Base-by-base conservation (phyloP, 768 basidiomycete species). In the Tulasnella sp. region DNA sequence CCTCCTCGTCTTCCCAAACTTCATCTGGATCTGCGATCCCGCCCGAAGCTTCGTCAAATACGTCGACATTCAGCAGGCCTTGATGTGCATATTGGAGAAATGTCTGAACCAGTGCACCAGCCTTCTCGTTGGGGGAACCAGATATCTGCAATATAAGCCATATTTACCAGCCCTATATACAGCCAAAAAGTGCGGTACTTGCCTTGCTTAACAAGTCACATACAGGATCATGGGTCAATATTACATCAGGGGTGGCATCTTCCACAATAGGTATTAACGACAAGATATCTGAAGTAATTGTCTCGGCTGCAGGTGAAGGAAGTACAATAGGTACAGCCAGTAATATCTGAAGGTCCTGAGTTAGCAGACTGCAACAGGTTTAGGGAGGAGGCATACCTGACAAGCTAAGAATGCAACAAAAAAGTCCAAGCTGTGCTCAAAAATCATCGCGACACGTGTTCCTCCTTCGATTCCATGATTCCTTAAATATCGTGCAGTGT, bases 1-100 rank as follows among this genome's bases (percentile, higher is more conserved):
- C n/a, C n/a, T n/a, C n/a, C n/a, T n/a, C n/a, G n/a, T n/a, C 49
- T 3, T 51, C 49, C 49, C 49, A 51, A 16, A 29, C 4, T 19
- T 51, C 49, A 20, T 51, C 49, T 5, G 28, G 25, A 33, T 31
- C 29, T 16, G 49, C 39, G 16, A 12, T 42, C 2, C 49, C 49
- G 8, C 49, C 40, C 3, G 43, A 25, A 31, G 13, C 16, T 12
- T 40, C 39, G n/a, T 39, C 37, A 19, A 41, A 43, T 3, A 28
- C 20, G 29, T 51, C 40, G 13, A 51, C n/a, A n/a, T n/a, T n/a
- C n/a, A n/a, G n/a, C n/a, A n/a, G n/a, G n/a, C n/a, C n/a, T n/a
- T n/a, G n/a, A n/a, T n/a, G n/a, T n/a, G n/a, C n/a, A n/a, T n/a
- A n/a, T n/a, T n/a, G n/a, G n/a, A n/a, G n/a, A n/a, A n/a, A n/a